A percentile compares a stretch with the other conserved stretches of the same genome.
Evolutionary conservation across 1,284 basidiomycete species (phyloP).

Genomic region (Rhodotorula mucilaginosa): DNA sequence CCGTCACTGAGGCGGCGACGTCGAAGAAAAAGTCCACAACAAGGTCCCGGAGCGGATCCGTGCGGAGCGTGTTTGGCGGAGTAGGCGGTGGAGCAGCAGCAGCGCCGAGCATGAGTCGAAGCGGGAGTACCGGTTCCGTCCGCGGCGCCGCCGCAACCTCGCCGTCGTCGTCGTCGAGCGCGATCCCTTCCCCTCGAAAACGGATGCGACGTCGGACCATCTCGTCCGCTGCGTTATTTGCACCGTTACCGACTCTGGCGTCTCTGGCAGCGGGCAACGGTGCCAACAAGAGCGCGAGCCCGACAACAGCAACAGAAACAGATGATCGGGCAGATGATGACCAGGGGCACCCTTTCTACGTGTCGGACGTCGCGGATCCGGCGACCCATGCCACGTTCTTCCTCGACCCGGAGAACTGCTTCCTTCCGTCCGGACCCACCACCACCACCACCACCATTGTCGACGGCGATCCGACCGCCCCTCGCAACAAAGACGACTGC

Average conservation of each 20-base stretch:
- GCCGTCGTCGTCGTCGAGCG: background rate
- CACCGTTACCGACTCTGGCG: background rate
- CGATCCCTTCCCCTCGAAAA: background rate
- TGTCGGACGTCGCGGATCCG: slow-evolving; percentile 66
- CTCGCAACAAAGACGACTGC: slow-evolving; percentile 1
- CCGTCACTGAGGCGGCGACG: background rate
- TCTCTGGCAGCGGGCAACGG: background rate
- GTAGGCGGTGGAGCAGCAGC: background rate
- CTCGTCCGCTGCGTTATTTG: slow-evolving; percentile 7
- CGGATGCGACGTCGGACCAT: slow-evolving; percentile 2
- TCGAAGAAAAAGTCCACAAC: too few relatives aligned
- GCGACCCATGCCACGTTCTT: slow-evolving; percentile 72
- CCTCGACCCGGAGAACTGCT: slow-evolving; percentile 32
- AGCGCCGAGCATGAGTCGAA: slow-evolving; percentile 1
- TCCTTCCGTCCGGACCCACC: slow-evolving; percentile 13
- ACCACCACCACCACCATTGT: too few relatives aligned
- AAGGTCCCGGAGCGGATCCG: slow-evolving; percentile 16
- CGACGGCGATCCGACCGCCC: background rate
- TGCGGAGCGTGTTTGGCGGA: background rate
- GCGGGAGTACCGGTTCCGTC: background rate
- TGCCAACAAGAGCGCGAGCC: too few relatives aligned
- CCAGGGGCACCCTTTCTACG: slow-evolving; percentile 58
- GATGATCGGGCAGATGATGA: background rate
- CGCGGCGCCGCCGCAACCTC: background rate
- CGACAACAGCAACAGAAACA: background rate